phyloP scores from a whole-genome alignment of 1,284 basidiomycete genomes.

The Melanopsichium pennsylvanicum region DNA sequence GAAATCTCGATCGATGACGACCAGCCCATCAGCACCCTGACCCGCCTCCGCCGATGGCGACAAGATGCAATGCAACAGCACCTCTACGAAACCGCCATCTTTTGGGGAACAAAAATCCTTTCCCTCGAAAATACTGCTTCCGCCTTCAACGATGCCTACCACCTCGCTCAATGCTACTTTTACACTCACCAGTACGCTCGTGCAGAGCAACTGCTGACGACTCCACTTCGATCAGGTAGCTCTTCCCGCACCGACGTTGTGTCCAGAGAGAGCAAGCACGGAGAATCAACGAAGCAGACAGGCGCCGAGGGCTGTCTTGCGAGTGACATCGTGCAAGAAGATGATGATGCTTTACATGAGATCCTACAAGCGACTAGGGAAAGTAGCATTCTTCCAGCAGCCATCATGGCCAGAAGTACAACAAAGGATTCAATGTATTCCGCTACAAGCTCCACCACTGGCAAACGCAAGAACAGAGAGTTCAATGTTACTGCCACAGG shows the following conservation, averaged over 20 bases:
- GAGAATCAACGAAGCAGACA: conserved; percentile 18
- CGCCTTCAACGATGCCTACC: conserved; percentile 81
- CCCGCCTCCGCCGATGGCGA: conserved; percentile 91
- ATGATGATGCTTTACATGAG: conserved; percentile 47
- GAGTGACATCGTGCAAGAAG: conserved; percentile 31
- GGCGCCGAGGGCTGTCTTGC: conserved; percentile 31
- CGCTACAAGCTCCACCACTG: conserved; percentile 25
- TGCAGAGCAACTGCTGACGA: conserved; percentile 86
- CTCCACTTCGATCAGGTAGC: conserved; percentile 72
- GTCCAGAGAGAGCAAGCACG: neutral
- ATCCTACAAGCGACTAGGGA: conserved; percentile 47
- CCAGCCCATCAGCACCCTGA: conserved; percentile 10
- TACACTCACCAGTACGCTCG: conserved; percentile 92
- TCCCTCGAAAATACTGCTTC: conserved; percentile 74
- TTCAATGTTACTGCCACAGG: conserved; percentile 59
- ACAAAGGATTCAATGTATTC: conserved; percentile 38
- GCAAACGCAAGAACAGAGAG: conserved; percentile 55
- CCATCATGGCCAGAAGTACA: conserved; percentile 44
- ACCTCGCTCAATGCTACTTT: conserved; percentile 97
- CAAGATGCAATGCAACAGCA: conserved; percentile 98
- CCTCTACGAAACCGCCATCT: conserved; percentile 93
- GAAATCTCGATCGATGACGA: conserved; percentile 6
- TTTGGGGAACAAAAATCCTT: conserved; percentile 97
- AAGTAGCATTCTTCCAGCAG: conserved; percentile 36
- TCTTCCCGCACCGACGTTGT: conserved; percentile 3